Conservation (phyloP, 1,284 basidiomycete genomes). For the Gymnopus androsaceus region DNA sequence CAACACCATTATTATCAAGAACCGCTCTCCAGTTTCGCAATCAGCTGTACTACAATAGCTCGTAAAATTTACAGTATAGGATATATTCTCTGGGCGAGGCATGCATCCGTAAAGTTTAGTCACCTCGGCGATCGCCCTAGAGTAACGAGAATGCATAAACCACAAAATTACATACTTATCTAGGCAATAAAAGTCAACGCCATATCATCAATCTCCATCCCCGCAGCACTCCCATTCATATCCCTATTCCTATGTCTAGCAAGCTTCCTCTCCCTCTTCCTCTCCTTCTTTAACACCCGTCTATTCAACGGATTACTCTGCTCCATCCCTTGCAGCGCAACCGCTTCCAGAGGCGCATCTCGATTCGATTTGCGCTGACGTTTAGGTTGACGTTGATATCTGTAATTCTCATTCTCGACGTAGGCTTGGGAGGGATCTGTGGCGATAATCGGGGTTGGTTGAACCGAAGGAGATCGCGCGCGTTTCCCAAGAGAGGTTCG, state of each 20-base stretch:
- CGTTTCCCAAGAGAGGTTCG: constrained; percentile 43
- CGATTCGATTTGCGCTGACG: constrained; percentile 58
- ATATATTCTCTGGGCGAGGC: too few relatives aligned
- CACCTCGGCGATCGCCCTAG: too few relatives aligned
- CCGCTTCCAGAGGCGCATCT: constrained; percentile 44
- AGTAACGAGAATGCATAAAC: too few relatives aligned
- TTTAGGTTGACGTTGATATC: constrained; percentile 51
- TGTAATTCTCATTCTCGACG: too few relatives aligned
- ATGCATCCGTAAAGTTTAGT: too few relatives aligned
- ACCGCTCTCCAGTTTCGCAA: too few relatives aligned
- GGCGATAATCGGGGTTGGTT: constrained; percentile 11
- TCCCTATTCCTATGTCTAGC: constrained; percentile 47
- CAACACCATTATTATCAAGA: too few relatives aligned
- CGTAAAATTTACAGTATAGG: too few relatives aligned
- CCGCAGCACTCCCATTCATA: constrained; percentile 22
- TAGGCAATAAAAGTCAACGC: constrained; percentile 51
- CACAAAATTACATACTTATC: too few relatives aligned
- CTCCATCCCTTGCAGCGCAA: constrained; percentile 46
- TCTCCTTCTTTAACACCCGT: constrained; percentile 45
- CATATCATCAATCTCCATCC: constrained; percentile 47
- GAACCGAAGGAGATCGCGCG: constrained; percentile 40
- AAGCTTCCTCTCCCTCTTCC: constrained; percentile 50
- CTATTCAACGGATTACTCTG: constrained; percentile 58
- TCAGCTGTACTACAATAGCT: too few relatives aligned
- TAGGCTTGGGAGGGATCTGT: constrained; percentile 15